phyloP scores from a whole-genome alignment of 2,329 filamentous ascomycete genomes.

The Metarhizium guizhouense region DNA sequence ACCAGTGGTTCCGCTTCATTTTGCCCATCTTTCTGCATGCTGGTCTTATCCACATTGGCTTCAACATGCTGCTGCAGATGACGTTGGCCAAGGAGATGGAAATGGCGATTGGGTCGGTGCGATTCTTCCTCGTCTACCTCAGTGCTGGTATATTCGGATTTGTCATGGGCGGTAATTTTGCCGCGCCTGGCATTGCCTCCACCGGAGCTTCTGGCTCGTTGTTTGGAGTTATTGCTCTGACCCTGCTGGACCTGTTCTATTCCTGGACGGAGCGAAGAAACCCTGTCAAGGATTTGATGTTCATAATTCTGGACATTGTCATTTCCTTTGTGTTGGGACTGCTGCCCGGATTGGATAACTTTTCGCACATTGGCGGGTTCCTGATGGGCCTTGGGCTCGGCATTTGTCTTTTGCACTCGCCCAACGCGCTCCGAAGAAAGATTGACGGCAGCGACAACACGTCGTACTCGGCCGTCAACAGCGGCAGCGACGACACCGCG shows the following conservation, averaged over 20 bases:
- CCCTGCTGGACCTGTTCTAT: constrained; percentile 82
- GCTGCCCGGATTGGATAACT: constrained; percentile 90
- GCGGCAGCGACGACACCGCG: constrained; percentile 36
- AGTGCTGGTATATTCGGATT: constrained; percentile 91
- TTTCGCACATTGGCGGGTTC: constrained; percentile 94
- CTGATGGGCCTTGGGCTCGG: constrained; percentile 84
- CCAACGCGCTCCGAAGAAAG: constrained; percentile 65
- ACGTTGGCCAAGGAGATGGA: constrained; percentile 92
- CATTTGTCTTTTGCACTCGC: constrained; percentile 80
- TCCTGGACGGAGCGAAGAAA: constrained; percentile 74
- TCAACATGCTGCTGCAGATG: constrained; percentile 88
- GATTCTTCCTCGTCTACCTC: constrained; percentile 86
- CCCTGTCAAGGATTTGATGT: constrained; percentile 77
- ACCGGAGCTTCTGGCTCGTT: constrained; percentile 84
- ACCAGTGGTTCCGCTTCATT: constrained; percentile 98
- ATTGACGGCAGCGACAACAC: constrained; percentile 53
- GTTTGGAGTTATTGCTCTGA: constrained; percentile 86
- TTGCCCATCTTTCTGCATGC: constrained; percentile 91
- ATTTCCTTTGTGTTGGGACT: constrained; percentile 91
- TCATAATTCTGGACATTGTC: constrained; percentile 74
- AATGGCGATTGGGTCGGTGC: constrained; percentile 74
- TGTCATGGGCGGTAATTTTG: constrained; percentile 89
- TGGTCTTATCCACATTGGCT: constrained; percentile 87
- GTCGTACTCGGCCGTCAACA: constrained; percentile 61
- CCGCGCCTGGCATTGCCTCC: constrained; percentile 69